Conservation (phyloP, 495 filamentous ascomycete genomes). For the Bacidia gigantensis region DNA sequence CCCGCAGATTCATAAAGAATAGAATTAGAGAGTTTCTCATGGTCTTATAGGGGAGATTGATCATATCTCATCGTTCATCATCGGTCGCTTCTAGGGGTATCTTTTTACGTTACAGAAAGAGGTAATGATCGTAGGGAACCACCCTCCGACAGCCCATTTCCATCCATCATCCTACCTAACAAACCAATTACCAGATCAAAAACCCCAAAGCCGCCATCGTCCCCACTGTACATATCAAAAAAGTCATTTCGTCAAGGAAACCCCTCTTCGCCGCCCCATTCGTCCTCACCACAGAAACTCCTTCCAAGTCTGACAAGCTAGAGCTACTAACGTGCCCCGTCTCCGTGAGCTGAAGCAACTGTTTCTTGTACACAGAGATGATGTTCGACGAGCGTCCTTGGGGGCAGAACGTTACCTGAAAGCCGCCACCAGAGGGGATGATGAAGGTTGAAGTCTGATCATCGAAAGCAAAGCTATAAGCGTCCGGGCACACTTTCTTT, state of each 20-base stretch:
- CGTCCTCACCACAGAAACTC: conserved; percentile 4
- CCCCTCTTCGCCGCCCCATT: background rate
- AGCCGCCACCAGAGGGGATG: conserved; percentile 56
- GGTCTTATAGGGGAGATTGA: too few species aligned
- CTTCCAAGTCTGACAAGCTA: conserved; percentile 9
- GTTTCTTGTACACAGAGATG: conserved; percentile 32
- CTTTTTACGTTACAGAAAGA: background rate
- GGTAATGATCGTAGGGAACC: too few species aligned
- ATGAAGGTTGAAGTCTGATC: conserved; percentile 64
- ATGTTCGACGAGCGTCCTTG: conserved; percentile 56
- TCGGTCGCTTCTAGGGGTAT: background rate
- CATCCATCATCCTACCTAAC: background rate
- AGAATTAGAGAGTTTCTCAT: background rate
- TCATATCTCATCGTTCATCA: background rate
- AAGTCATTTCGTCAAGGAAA: background rate
- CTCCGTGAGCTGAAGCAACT: conserved; percentile 23
- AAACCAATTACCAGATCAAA: background rate
- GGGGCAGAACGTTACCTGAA: conserved; percentile 66
- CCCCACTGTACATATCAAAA: background rate
- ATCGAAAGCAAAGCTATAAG: conserved; percentile 67
- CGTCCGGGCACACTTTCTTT: conserved; percentile 67
- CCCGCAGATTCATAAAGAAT: too few species aligned
- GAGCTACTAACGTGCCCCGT: conserved; percentile 9
- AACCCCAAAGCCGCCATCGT: background rate
- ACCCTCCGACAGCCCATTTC: too few species aligned